These are phyloP conservation scores for Ustilago crameri DNA, from an alignment of 1,284 basidiomycete species.

Conservation along the genomic window DNA sequence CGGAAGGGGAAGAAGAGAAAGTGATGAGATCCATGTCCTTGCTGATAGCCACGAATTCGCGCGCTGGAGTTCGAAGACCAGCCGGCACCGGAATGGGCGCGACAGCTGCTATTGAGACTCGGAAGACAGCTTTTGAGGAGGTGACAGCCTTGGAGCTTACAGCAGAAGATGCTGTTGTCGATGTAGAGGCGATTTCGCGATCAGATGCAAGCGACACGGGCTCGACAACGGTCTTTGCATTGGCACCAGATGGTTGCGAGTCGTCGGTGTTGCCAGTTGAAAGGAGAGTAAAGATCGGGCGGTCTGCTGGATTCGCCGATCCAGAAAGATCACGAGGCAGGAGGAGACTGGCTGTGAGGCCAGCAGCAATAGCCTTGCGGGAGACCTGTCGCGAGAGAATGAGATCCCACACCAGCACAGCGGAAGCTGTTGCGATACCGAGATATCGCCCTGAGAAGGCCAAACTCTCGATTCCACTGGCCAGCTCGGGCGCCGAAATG, in stretches of 20 bases:
- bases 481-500: constrained; percentile 69
- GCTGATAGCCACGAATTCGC: constrained; percentile 49
- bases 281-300: constrained; percentile 25
- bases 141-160: constrained; percentile 8
- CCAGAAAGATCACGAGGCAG: constrained; percentile 5
- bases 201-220: constrained; percentile 37
- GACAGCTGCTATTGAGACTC: constrained; percentile 19
- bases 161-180: not conserved
- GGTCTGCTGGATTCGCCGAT: constrained; percentile 3
- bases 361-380: constrained; percentile 19
- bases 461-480: constrained; percentile 19
- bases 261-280: constrained; percentile 5
- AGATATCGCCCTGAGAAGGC: constrained; percentile 58
- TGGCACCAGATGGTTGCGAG: not conserved
- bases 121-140: constrained; percentile 11
- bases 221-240: constrained; percentile 32
- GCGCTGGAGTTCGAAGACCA: constrained; percentile 11
- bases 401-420: constrained; percentile 62
- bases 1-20: constrained; percentile 41
- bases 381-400: constrained; percentile 50
- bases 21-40: constrained; percentile 49
- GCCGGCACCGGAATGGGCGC: constrained; percentile 24
- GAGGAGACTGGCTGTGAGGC: constrained; percentile 19
- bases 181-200: constrained; percentile 26
- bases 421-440: constrained; percentile 26